Base-by-base conservation (phyloP, 2,329 filamentous ascomycete species). In the Davidsoniella virescens region DNA sequence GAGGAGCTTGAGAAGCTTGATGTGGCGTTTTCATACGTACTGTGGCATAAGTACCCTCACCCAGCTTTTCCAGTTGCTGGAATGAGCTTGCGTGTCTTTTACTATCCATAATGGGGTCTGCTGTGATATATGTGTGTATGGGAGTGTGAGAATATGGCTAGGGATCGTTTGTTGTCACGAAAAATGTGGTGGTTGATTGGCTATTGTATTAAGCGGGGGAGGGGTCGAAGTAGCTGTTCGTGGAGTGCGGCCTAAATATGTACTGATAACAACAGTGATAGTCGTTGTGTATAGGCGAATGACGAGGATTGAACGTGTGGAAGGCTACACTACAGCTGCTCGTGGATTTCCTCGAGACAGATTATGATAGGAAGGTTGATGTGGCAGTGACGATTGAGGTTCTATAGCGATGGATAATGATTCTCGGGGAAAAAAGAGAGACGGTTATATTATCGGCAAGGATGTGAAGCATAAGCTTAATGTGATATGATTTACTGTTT, bases 1-100 rank as follows among this genome's bases (percentile, higher is more conserved):
- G 29, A 33, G 25, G 36, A 29, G 12, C 29, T 33, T 4, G 29
- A 12, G n/a, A n/a, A n/a, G n/a, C n/a, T 12, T 33, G 29, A 33
- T 33, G 29, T 33, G 12, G 29, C 29, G 4, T 33, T 4, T 16
- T 18, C 18, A 26, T 38, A 58, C 80, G 61, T 72, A 94, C 92
- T 33, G 92, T 98, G 33, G 92, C 92, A 77, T 98, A 98, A 29
- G 92, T 98, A 54, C 92, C 92, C 71, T 98, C 92, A 61, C 92
- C 92, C 57, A 98, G 76, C 83, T 90, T 98, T 69, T 98, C 92
- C 65, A 96, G 77, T 79, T 96, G 92, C 75, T 96, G 90, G 73
- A 98, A 98, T 55, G 90, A 96, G 70, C 84, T 94, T 51, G 90
- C 88, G 61, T 95, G 87, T 61, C 84, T 75, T 65, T 93, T 85